Base-by-base conservation (phyloP, 2,329 filamentous ascomycete species). In the Sarocladiaceae sp. region DNA sequence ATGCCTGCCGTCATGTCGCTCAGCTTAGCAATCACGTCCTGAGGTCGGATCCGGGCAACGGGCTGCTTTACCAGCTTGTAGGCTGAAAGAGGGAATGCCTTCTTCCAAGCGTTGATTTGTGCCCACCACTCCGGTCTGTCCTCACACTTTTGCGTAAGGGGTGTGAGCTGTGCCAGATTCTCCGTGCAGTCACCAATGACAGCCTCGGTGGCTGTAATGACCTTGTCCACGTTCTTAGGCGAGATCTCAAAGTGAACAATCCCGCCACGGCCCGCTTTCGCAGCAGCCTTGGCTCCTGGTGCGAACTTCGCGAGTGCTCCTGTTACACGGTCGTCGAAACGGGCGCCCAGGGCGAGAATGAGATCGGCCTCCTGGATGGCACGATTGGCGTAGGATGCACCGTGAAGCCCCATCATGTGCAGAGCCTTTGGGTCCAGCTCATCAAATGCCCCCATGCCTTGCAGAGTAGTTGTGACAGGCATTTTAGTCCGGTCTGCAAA, bases 201-300 rank as follows among this genome's bases (percentile, higher is more conserved):
- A 6, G 91, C 90, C 71, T 95, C 89, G 40, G 87, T 95, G 12
- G 90, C 90, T 71, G 96, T 88, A 17, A 96, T 87, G 40, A 96
- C 89, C 78, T 96, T 96, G 82, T 96, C 96, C 73, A 96, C 96
- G 76, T 96, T 96, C 83, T 96, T 96, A 60, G 90, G 90, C 84
- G 95, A 87, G 64, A 96, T 90, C 67, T 96, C 91, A 64, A 96
- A 96, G 71, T 96, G 91, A n/a, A 96, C 81, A 63, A 96, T 96
- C 64, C 91, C 91, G 62, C 91, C 91, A 57, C 89, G 86, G 49
- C 84, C 84, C 71, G 94, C 88, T 4, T 79, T 74, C 4, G 88
- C 90, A 1, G 91, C 91, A 13, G 81, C 80, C 71, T 87, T 90
- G 29, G 91, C 91, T 52, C 82, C 82, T 4, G 91, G 91, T 1